Percentiles rank a stretch among this genome's conserved stretches.
Evolutionary conservation across 2,329 filamentous ascomycete genomes (phyloP).

Genomic region (Emydomyces testavorans): DNA sequence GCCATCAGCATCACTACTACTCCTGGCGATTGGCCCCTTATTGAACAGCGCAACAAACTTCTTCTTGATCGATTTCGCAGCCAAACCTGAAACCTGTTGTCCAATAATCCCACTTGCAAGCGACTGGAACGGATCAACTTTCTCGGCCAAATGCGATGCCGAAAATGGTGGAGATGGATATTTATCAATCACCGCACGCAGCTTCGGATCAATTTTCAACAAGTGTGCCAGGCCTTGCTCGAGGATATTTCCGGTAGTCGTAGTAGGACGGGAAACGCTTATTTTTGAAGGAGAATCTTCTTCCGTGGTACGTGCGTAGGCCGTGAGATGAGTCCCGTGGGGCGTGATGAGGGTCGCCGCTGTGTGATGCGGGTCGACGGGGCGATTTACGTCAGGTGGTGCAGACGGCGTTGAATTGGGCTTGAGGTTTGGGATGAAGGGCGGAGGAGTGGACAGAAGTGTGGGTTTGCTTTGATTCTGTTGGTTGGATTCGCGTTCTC

Average conservation of each 20-base stretch:
- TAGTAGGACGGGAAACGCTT: constrained; percentile 34
- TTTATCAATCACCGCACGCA: constrained; percentile 60
- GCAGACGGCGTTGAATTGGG: constrained; percentile 20
- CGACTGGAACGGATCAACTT: constrained; percentile 76
- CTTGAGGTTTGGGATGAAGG: constrained; percentile 26
- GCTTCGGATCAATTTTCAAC: constrained; percentile 57
- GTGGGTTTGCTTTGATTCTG: constrained; percentile 10
- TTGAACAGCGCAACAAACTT: constrained; percentile 70
- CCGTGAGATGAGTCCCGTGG: constrained; percentile 36
- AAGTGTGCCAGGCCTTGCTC: constrained; percentile 65
- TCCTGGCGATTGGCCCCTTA: constrained; percentile 15
- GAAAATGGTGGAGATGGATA: constrained; percentile 71
- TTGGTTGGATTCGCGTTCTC: constrained; percentile 9
- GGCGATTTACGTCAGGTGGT: constrained; percentile 33
- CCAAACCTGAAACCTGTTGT: constrained; percentile 90
- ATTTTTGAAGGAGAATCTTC: constrained; percentile 32
- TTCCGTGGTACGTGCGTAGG: constrained; percentile 35
- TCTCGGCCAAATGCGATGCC: constrained; percentile 67
- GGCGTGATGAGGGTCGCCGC: constrained; percentile 40
- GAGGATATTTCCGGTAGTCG: constrained; percentile 61
- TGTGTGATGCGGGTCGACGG: constrained; percentile 39
- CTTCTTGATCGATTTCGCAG: constrained; percentile 75
- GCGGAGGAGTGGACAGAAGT: constrained; percentile 16
- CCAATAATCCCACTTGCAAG: constrained; percentile 82
- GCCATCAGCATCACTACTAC: constrained; percentile 8